Conservation (phyloP, 192 early-diverging fungal species). For the Physocladia obscura region DNA sequence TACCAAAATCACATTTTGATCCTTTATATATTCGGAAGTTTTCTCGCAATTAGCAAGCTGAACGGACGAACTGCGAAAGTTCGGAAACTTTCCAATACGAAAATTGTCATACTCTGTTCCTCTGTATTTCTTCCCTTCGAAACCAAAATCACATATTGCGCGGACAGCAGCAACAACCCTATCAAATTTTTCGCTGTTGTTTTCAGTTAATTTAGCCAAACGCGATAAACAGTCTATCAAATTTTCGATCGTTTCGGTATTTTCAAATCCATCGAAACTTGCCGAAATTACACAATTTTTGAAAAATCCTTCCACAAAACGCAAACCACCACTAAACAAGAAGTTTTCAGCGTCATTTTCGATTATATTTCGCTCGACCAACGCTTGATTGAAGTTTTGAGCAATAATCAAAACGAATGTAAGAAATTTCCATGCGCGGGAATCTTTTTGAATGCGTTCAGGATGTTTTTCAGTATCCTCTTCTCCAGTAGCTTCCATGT, state of each 20-base stretch:
- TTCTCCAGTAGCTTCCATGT: slow-evolving; percentile 21
- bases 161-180: not conserved
- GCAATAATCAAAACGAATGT: not conserved
- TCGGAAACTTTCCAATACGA: not conserved
- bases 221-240: slow-evolving; percentile 1
- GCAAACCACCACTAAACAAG: slow-evolving; percentile 12
- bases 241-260: not conserved
- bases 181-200: not conserved
- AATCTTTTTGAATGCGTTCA: slow-evolving; percentile 17
- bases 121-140: not conserved
- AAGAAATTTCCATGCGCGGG: slow-evolving; percentile 7
- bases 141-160: slow-evolving; percentile 4
- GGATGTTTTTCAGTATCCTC: slow-evolving; percentile 28
- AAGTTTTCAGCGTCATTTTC: slow-evolving; percentile 6
- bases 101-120: slow-evolving; percentile 1
- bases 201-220: not conserved
- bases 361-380: not conserved
- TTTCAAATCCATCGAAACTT: not conserved
- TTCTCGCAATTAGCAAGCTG: not conserved
- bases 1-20: slow-evolving; percentile 8
- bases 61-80: not conserved
- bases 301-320: slow-evolving; percentile 19
- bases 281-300: not conserved
- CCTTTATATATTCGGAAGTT: slow-evolving; percentile 1
- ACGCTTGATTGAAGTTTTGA: not conserved